phyloP scores from a whole-genome alignment of 441 rosid species.

The Syzygium syzygioides region DNA sequence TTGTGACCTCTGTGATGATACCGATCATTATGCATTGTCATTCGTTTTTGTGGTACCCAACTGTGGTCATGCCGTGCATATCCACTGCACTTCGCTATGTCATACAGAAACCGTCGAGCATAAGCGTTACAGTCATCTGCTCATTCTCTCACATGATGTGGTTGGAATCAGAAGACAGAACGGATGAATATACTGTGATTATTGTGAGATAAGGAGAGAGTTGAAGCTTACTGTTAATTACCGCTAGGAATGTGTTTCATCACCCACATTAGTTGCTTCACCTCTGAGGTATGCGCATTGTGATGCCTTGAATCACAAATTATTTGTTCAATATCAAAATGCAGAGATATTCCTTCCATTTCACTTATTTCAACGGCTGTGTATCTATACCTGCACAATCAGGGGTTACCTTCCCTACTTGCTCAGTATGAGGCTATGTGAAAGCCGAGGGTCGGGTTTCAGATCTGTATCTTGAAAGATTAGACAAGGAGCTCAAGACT shows the following conservation, averaged over 20 bases:
- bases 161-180: not conserved
- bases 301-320: not conserved
- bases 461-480: not conserved
- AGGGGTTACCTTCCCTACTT: not conserved
- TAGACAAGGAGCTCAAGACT: not conserved
- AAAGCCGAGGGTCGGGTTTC: not conserved
- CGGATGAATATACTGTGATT: not conserved
- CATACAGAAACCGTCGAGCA: not conserved
- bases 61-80: not conserved
- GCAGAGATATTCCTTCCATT: not conserved
- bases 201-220: not conserved
- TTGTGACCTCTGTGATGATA: not conserved
- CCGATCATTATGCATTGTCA: not conserved
- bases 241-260: not conserved
- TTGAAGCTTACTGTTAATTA: not conserved
- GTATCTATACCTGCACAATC: not conserved
- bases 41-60: not conserved
- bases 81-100: not conserved
- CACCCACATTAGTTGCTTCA: not conserved
- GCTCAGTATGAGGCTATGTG: not conserved
- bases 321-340: not conserved
- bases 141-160: not conserved
- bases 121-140: not conserved
- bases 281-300: not conserved
- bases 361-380: not conserved